Percentiles rank a stretch among this genome's conserved stretches.
These are phyloP conservation scores for Alternaria sp. DNA, from an alignment of 2,329 filamentous ascomycete genomes.

Conservation along the genomic window DNA sequence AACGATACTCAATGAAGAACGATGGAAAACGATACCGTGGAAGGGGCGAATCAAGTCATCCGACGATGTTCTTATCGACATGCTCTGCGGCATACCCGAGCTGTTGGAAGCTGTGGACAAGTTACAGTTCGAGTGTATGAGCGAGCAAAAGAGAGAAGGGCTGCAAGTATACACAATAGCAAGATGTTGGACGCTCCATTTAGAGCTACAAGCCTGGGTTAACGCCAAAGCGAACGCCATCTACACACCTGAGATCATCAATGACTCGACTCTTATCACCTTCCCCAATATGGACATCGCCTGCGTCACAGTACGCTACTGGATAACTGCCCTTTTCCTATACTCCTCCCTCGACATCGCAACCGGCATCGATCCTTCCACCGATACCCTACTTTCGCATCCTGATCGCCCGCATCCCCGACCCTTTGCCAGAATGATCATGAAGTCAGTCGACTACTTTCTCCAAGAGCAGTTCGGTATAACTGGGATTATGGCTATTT, in stretches of 20 bases:
- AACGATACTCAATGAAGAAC: conserved; percentile 40
- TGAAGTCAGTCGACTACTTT: conserved; percentile 35
- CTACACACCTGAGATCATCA: conserved; percentile 19
- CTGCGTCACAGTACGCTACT: conserved; percentile 37
- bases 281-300: conserved; percentile 31
- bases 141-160: conserved; percentile 11
- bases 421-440: conserved; percentile 36
- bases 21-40: conserved; percentile 53
- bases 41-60: conserved; percentile 40
- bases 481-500: conserved; percentile 29
- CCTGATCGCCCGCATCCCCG: conserved; percentile 32
- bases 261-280: conserved; percentile 21
- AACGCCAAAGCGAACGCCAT: conserved; percentile 22
- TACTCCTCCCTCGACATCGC: conserved; percentile 34
- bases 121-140: conserved; percentile 12
- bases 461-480: conserved; percentile 34
- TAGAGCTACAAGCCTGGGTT: conserved; percentile 33
- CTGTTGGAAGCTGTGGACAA: conserved; percentile 44
- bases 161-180: conserved; percentile 17
- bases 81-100: conserved; percentile 44
- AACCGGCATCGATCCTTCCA: conserved; percentile 15
- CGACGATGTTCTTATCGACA: conserved; percentile 48
- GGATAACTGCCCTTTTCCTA: conserved; percentile 33
- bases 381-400: conserved; percentile 19
- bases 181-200: conserved; percentile 34